Base-by-base conservation (phyloP, 441 rosid species). In the Pelargonium australe region DNA sequence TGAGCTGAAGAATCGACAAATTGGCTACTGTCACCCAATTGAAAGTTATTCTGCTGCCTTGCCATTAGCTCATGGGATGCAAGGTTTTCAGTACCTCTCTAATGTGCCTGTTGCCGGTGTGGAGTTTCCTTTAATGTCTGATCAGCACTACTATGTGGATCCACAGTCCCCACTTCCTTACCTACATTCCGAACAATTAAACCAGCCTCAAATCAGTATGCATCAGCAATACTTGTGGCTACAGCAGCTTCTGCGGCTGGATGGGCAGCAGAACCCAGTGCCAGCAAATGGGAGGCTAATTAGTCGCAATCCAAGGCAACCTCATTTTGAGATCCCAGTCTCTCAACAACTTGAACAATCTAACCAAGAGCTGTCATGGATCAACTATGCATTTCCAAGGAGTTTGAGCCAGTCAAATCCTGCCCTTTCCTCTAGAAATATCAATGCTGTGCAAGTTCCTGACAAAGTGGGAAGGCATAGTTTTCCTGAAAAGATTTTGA, bases 401-500 rank as follows among this genome's bases (percentile, higher is more conserved):
- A 71, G 79, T 74, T 19, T 80, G 62, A 85, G 70, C 65, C 84
- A 77, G 47, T 68, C 78, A 1, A 72, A 34, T 64, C 51, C 71
- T 12, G 65, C 62, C 10, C 65, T 70, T 71, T 64, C 77, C 61
- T 58, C 81, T 3, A 53, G 70, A 68, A 80, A 68, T 34, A 66
- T 61, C 16, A 80, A 76, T 68, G 62, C 74, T 41, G 51, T 70
- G 62, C 84, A 83, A 71, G 69, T 64, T 72, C 28, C 78, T 14
- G 84, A 81, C 49, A 82, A 78, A 73, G 69, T 73, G 14, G 85
- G 86, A 28, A 83, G 76, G 43, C 84, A 76, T 71, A 74, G 55
- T 66, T 83, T 78, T 75, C 88, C 95, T 2, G 92, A 89, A 77
- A 91, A 87, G 81, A 85, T 85, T 71, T 72, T 86, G 4, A 84